Conservation (phyloP, 1,284 basidiomycete genomes). For the Uromyces viciae-fabae region DNA sequence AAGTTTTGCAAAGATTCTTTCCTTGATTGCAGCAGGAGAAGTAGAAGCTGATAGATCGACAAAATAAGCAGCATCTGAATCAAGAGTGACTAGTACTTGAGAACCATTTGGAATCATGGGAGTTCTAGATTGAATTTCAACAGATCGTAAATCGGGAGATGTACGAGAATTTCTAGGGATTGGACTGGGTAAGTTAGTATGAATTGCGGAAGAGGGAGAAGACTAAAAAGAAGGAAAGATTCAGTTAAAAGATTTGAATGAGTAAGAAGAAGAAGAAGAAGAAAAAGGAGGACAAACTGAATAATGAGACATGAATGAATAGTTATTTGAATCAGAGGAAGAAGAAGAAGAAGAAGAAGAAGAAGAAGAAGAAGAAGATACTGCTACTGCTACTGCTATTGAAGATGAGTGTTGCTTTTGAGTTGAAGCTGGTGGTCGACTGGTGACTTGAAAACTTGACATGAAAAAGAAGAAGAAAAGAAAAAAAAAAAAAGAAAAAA, state of each 20-base stretch:
- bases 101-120: slow-evolving; percentile 41
- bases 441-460: slow-evolving; percentile 13
- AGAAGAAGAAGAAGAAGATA: too few relatives aligned
- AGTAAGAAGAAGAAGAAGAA: too few relatives aligned
- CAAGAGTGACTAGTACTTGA: slow-evolving; percentile 43
- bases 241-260: too few relatives aligned
- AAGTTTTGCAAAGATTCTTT: slow-evolving; percentile 44
- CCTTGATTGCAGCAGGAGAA: slow-evolving; percentile 45
- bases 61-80: slow-evolving; percentile 44
- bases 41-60: slow-evolving; percentile 41
- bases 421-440: too few relatives aligned
- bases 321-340: too few relatives aligned
- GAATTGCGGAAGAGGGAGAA: neutral
- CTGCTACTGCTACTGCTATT: too few relatives aligned
- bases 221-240: neutral
- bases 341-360: too few relatives aligned
- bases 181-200: neutral
- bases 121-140: slow-evolving; percentile 5
- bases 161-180: neutral
- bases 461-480: neutral
- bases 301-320: too few relatives aligned
- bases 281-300: too few relatives aligned
- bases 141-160: neutral
- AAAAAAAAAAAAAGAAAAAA: neutral
- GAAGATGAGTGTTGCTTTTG: neutral